These are phyloP conservation scores for Pseudogymnoascus sp. DNA, from an alignment of 2,329 filamentous ascomycete species.

Conservation along the genomic window DNA sequence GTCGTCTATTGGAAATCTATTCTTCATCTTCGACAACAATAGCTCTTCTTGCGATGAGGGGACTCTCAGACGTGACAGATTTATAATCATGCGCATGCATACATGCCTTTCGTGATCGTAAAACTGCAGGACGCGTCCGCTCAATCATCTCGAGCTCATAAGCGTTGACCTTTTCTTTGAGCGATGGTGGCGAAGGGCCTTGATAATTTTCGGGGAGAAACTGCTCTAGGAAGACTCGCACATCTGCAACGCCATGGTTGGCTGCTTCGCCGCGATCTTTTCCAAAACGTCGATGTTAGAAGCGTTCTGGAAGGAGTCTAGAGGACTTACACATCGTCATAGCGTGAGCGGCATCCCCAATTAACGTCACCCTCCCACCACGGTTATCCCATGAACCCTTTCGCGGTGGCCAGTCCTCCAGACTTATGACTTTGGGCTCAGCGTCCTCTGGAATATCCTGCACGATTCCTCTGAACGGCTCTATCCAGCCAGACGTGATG, in stretches of 20 bases:
- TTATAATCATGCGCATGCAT: conserved; percentile 47
- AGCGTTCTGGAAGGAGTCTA: conserved; percentile 22
- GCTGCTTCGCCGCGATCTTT: conserved; percentile 36
- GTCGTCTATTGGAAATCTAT: neutral
- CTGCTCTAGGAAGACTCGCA: conserved; percentile 36
- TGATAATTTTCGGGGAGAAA: conserved; percentile 28
- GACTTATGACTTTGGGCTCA: conserved; percentile 28
- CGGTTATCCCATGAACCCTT: conserved; percentile 22
- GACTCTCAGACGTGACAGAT: conserved; percentile 15
- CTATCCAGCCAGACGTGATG: conserved; percentile 29
- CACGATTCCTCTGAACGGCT: conserved; percentile 29
- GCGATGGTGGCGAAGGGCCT: conserved; percentile 33
- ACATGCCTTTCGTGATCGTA: conserved; percentile 45
- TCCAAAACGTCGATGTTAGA: neutral
- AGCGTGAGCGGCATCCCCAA: conserved; percentile 42
- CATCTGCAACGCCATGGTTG: conserved; percentile 37
- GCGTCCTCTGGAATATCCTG: conserved; percentile 29
- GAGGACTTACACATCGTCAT: conserved; percentile 43
- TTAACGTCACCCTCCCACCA: conserved; percentile 31
- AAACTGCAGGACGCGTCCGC: conserved; percentile 39
- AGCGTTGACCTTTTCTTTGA: conserved; percentile 45
- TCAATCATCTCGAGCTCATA: conserved; percentile 41
- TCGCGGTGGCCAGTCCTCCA: conserved; percentile 33
- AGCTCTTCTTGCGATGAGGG: conserved; percentile 10
- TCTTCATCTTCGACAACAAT: neutral